Evolutionary conservation across 805 yeast species (phyloP).

Genomic region (Millerozyma miso): DNA sequence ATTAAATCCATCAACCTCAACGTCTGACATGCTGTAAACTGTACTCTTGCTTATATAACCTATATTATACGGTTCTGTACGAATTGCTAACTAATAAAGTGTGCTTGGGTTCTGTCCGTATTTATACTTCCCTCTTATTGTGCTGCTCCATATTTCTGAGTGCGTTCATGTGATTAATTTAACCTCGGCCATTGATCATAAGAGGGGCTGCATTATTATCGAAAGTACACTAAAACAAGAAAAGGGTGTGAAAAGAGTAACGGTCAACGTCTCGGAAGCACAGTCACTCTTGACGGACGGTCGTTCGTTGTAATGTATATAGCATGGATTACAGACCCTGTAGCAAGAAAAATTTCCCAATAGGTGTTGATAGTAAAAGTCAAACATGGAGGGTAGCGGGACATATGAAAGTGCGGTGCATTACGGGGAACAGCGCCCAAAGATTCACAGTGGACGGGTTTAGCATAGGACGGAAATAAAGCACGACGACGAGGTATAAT

Average conservation of each 20-base stretch:
- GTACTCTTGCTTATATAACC: no score
- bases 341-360: no score
- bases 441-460: neutral
- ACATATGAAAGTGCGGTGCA: no score
- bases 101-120: neutral
- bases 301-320: neutral
- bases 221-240: neutral
- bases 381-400: no score
- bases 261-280: no score
- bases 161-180: constrained; percentile 2
- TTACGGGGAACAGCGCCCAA: no score
- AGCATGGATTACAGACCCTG: neutral
- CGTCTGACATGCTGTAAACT: constrained; percentile 16
- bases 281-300: no score
- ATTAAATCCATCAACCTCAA: constrained; percentile 38
- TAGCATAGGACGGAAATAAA: neutral
- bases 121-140: neutral
- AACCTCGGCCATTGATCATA: constrained; percentile 1
- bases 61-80: no score
- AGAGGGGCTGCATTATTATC: neutral
- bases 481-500: no score
- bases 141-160: neutral
- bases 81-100: no score
- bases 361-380: no score
- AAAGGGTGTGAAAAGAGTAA: neutral